Evolutionary conservation across 805 yeast genomes (phyloP), one percentile per base, ranked within the genome.

Genomic region (Yamadazyma nakazawae): DNA sequence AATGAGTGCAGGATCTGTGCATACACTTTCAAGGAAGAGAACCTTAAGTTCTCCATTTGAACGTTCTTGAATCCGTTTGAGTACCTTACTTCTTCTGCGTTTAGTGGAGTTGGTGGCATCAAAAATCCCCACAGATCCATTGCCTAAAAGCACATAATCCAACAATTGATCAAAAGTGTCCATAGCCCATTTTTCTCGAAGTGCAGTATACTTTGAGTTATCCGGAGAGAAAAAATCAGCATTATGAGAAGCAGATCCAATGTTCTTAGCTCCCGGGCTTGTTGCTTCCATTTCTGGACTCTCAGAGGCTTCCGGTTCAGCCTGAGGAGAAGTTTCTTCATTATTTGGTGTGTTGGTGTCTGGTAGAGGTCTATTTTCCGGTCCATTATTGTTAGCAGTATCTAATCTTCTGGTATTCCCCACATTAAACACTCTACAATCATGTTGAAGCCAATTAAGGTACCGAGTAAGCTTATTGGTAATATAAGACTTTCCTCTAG

Each of bases 171-270:
- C 92, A 47, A 92, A 69, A 0, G 99, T 92, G 53, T 92, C 96
- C 81, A 85, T 83, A 0, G 99, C 99, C 98, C 98, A 94, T 63
- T 85, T 79, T 59, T 92, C 97, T 50, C 98, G 78, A 38, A 89
- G 69, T 28, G 75, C 71, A 3, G 80, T 80, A 14, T 85, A 80
- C 12, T 78, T 70, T 35, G 72, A 66, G 63, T 94, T 89, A 45
- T 80, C 82, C 0, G 98, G 97, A 30, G 84, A 78, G 67, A 92
- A 92, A 61, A 92, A 92, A 47, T 78, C 84, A 1, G 97, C 97
- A 47, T 80, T 79, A 55, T 92, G 97, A 13, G 32, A 13, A 13
- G 32, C 24, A 21, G 24, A 5, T 7, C 24, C 6, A 5, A 7
- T 4, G 24, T 7, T 21, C 24, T 21, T 21, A 7, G 24, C 24